phyloP scores from a whole-genome alignment of 2,329 filamentous ascomycete genomes.

The Nothomitra cinnamomea region DNA sequence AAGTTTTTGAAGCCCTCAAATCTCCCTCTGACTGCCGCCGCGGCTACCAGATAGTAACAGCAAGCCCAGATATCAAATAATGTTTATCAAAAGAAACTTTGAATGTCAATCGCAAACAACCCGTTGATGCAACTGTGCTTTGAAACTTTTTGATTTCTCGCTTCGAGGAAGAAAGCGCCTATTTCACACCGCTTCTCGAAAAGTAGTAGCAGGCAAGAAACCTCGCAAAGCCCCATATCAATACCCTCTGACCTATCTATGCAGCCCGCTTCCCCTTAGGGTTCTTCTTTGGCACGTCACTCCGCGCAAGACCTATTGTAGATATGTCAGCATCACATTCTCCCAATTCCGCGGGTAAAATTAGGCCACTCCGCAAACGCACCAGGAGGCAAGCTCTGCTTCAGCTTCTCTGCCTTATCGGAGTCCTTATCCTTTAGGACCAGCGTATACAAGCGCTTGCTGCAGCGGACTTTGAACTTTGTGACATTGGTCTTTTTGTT shows the following conservation, averaged over 20 bases:
- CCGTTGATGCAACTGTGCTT: too few relatives aligned
- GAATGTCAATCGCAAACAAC: too few relatives aligned
- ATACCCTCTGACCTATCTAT: conserved; percentile 8
- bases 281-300: conserved; percentile 47
- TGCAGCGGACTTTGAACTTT: conserved; percentile 99
- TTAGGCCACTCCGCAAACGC: conserved; percentile 28
- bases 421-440: conserved; percentile 71
- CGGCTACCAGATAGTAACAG: too few relatives aligned
- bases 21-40: too few relatives aligned
- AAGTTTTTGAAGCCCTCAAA: too few relatives aligned
- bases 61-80: too few relatives aligned
- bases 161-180: background rate
- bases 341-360: background rate
- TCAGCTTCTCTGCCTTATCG: conserved; percentile 99
- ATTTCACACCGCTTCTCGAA: background rate
- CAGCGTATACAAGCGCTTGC: conserved; percentile 90
- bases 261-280: conserved; percentile 32
- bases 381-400: conserved; percentile 97
- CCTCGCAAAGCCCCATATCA: background rate
- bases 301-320: conserved; percentile 36
- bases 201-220: background rate
- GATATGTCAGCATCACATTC: background rate
- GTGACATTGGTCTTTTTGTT: conserved; percentile 77
- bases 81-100: too few relatives aligned
- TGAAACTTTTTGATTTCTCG: too few relatives aligned